Conservation (phyloP, 352 stramenopile genomes). For the Phytophthora pinifolia region DNA sequence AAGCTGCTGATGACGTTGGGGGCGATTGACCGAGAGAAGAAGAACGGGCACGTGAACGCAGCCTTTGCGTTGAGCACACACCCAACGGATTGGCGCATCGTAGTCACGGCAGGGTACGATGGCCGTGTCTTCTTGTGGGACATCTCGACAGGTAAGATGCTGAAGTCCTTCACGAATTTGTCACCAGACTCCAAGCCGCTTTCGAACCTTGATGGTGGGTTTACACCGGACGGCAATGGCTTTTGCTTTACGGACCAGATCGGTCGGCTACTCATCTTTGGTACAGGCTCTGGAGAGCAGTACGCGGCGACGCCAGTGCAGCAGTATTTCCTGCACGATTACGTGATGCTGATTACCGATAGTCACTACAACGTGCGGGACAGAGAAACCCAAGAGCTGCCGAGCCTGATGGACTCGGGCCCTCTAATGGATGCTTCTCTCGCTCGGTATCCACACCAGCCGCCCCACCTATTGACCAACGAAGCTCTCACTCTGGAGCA, state of each 20-base stretch:
- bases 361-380: conserved; percentile 88
- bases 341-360: conserved; percentile 88
- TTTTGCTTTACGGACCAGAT: conserved; percentile 87
- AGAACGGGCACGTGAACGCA: conserved; percentile 73
- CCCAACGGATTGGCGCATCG: conserved; percentile 67
- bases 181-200: conserved; percentile 60
- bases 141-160: conserved; percentile 62
- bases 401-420: conserved; percentile 84
- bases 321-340: conserved; percentile 92
- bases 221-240: conserved; percentile 60
- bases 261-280: conserved; percentile 79
- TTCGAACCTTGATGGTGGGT: conserved; percentile 73
- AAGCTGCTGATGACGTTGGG: conserved; percentile 64
- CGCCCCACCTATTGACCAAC: conserved; percentile 57
- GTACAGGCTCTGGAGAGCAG: conserved; percentile 65
- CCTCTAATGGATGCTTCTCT: conserved; percentile 75
- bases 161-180: conserved; percentile 65
- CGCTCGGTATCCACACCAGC: conserved; percentile 73
- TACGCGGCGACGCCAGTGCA: conserved; percentile 68
- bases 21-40: conserved; percentile 54
- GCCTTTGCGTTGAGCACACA: conserved; percentile 81
- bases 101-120: conserved; percentile 85
- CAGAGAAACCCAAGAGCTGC: conserved; percentile 80
- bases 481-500: conserved; percentile 38
- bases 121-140: conserved; percentile 85